Conservation (phyloP, 2,329 filamentous ascomycete genomes). For the Xylariaceae sp. region DNA sequence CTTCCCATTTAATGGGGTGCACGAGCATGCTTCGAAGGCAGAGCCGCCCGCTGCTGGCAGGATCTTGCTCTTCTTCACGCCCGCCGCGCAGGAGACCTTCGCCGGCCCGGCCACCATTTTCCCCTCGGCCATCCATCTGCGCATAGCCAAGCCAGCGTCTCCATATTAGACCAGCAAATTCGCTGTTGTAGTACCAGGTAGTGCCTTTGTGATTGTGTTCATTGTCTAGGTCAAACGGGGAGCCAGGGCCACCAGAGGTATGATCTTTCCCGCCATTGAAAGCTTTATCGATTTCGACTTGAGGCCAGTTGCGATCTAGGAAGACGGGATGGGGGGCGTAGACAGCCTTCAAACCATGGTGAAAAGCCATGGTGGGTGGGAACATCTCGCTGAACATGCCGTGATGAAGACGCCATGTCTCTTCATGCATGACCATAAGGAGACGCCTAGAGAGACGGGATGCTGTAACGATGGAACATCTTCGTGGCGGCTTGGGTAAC, state of each 20-base stretch:
- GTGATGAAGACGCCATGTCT: conserved; percentile 61
- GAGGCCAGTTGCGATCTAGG: conserved; percentile 69
- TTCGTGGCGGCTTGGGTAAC: conserved; percentile 56
- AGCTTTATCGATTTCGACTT: conserved; percentile 62
- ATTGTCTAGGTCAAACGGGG: conserved; percentile 61
- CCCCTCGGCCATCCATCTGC: conserved; percentile 46
- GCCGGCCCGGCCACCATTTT: conserved; percentile 45
- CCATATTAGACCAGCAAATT: conserved; percentile 74
- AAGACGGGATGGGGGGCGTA: conserved; percentile 79
- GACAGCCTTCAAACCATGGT: conserved; percentile 72
- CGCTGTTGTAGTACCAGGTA: conserved; percentile 79
- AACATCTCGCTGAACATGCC: conserved; percentile 80
- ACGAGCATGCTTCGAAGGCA: conserved; percentile 75
- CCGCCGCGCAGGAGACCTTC: conserved; percentile 47
- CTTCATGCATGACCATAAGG: conserved; percentile 67
- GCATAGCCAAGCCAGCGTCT: conserved; percentile 66
- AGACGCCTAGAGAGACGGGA: conserved; percentile 62
- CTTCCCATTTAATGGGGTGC: conserved; percentile 71
- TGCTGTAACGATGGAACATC: conserved; percentile 67
- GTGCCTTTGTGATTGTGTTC: conserved; percentile 80
- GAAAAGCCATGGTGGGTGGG: conserved; percentile 61
- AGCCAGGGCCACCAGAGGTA: conserved; percentile 58
- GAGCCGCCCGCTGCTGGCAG: conserved; percentile 56
- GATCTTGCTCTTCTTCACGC: conserved; percentile 43
- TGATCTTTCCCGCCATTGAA: conserved; percentile 74